phyloP scores from a whole-genome alignment of 163 green algal species.

The Prototheca wickerhamii region DNA sequence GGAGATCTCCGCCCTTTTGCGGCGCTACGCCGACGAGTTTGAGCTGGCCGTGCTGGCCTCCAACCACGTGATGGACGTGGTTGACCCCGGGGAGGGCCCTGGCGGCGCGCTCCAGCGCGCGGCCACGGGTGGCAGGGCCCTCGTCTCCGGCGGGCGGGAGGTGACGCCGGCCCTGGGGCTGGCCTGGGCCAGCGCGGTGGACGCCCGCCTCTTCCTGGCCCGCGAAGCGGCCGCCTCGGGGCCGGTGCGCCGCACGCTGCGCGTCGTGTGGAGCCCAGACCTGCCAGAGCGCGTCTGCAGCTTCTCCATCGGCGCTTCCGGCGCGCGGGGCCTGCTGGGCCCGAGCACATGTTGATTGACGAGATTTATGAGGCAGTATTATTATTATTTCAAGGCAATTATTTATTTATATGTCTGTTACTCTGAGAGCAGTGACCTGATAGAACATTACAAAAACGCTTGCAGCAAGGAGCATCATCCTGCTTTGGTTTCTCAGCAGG shows the following conservation, averaged over 20 bases:
- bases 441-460: no score
- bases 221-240: neutral
- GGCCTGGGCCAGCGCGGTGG: slow-evolving; percentile 70
- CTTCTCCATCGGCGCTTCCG: neutral
- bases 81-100: slow-evolving; percentile 13
- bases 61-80: slow-evolving; percentile 60
- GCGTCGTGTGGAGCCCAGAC: slow-evolving; percentile 25
- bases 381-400: no score
- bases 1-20: slow-evolving; percentile 34
- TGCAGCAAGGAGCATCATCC: no score
- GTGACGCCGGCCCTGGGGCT: slow-evolving; percentile 64
- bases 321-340: neutral
- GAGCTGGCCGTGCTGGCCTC: slow-evolving; percentile 57
- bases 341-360: no score
- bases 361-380: no score
- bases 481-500: no score
- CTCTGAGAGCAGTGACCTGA: no score
- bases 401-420: no score
- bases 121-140: slow-evolving; percentile 25
- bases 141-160: slow-evolving; percentile 39
- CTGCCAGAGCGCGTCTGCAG: neutral
- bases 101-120: neutral
- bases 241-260: slow-evolving; percentile 16
- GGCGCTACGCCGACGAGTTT: slow-evolving; percentile 25
- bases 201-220: slow-evolving; percentile 55